Evolutionary conservation across 202 grass and related monocot genomes (phyloP).

Genomic region (Sporobolus alterniflorus): DNA sequence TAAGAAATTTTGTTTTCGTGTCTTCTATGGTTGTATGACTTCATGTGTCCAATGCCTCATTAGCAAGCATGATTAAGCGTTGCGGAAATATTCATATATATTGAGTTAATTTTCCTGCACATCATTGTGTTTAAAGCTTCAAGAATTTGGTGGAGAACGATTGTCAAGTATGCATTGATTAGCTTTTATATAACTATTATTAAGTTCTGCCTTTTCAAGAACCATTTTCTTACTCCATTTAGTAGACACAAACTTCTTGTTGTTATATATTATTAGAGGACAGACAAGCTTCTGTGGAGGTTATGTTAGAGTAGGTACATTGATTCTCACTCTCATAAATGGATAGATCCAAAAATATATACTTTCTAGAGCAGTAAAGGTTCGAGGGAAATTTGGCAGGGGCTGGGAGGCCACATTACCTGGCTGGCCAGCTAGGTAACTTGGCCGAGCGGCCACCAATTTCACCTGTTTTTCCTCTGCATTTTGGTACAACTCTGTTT

Average conservation of each 20-base stretch:
- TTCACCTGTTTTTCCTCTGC: too few relatives aligned
- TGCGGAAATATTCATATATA: slow-evolving; percentile 3
- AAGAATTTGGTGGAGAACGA: not conserved
- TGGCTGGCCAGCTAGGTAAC: too few relatives aligned
- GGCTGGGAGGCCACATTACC: too few relatives aligned
- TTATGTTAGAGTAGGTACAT: not conserved
- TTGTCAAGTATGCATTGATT: slow-evolving; percentile 2
- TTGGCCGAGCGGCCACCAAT: too few relatives aligned
- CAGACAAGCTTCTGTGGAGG: not conserved
- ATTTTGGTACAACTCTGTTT: too few relatives aligned
- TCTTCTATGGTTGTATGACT: not conserved
- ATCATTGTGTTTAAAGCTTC: not conserved
- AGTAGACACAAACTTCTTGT: not conserved
- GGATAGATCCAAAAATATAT: slow-evolving; percentile 6
- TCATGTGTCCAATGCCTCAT: not conserved
- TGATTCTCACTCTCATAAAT: slow-evolving; percentile 15
- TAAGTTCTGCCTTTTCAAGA: not conserved
- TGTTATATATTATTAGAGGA: not conserved
- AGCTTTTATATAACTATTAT: slow-evolving; percentile 11
- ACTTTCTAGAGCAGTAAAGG: too few relatives aligned
- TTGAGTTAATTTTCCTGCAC: not conserved
- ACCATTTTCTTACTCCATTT: too few relatives aligned
- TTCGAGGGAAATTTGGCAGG: too few relatives aligned
- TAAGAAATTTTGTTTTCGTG: not conserved
- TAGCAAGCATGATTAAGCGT: slow-evolving; percentile 3